phyloP scores from a whole-genome alignment of 495 filamentous ascomycete species.

The Cercophora newfieldiana region DNA sequence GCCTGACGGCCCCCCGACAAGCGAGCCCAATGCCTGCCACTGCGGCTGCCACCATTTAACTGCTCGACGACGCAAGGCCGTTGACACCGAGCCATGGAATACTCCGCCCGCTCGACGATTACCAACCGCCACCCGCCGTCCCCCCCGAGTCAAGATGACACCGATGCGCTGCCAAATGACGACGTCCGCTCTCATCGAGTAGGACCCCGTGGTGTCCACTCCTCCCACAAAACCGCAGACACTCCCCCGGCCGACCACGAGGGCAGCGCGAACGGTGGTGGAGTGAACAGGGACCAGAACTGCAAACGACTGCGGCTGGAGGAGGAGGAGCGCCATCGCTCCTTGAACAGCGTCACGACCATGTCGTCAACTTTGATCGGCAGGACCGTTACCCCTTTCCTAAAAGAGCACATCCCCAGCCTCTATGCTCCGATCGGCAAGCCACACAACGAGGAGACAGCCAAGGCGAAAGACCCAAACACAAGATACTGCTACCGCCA shows the following conservation, averaged over 20 bases:
- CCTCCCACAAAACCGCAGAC: conserved; percentile 19
- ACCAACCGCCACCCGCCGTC: conserved; percentile 22
- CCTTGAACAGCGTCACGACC: conserved; percentile 39
- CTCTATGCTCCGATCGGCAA: conserved; percentile 72
- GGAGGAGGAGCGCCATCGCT: conserved; percentile 37
- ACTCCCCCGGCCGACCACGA: conserved; percentile 9
- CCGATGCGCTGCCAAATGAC: conserved; percentile 28
- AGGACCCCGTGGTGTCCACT: conserved; percentile 13
- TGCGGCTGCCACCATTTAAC: conserved; percentile 30
- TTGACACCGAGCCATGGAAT: conserved; percentile 28
- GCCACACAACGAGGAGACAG: conserved; percentile 39
- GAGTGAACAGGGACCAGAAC: conserved; percentile 31
- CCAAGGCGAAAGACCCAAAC: conserved; percentile 59
- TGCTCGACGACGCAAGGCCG: conserved; percentile 30
- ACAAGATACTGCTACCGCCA: conserved; percentile 97
- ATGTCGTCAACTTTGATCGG: conserved; percentile 52
- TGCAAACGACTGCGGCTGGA: conserved; percentile 44
- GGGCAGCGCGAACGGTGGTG: neutral
- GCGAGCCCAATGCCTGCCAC: conserved; percentile 35
- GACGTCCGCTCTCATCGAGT: conserved; percentile 24
- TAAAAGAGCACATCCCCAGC: conserved; percentile 80
- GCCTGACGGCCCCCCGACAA: conserved; percentile 28
- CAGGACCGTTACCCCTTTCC: conserved; percentile 72
- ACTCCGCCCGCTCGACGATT: conserved; percentile 19
- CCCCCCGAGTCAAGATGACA: conserved; percentile 30